Conservation (phyloP, 2,329 filamentous ascomycete genomes). For the Xylaria sp. region DNA sequence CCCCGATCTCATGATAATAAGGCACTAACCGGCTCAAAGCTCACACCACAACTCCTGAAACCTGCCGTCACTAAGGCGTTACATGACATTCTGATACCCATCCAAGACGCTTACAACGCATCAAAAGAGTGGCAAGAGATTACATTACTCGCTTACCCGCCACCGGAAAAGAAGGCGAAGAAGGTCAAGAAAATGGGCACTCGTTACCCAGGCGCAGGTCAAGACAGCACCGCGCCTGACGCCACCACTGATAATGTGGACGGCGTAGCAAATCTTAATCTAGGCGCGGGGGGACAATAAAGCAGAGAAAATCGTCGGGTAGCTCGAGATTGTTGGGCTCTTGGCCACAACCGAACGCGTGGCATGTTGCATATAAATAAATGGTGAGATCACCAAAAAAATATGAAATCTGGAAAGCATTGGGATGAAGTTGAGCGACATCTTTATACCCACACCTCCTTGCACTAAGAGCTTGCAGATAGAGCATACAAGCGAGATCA, state of each 20-base stretch:
- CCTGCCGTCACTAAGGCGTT: constrained; percentile 81
- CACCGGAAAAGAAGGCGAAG: constrained; percentile 73
- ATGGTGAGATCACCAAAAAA: background rate
- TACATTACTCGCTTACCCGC: constrained; percentile 83
- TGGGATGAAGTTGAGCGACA: constrained; percentile 23
- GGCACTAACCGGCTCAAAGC: constrained; percentile 52
- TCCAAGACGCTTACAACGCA: constrained; percentile 76
- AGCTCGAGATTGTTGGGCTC: background rate
- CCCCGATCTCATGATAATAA: background rate
- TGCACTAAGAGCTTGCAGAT: constrained; percentile 1
- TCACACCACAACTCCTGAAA: constrained; percentile 90
- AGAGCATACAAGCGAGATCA: constrained; percentile 8
- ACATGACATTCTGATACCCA: constrained; percentile 77
- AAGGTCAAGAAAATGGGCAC: constrained; percentile 80
- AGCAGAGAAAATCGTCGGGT: background rate
- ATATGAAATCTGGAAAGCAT: constrained; percentile 5
- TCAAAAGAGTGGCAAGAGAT: constrained; percentile 84
- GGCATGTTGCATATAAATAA: constrained; percentile 3
- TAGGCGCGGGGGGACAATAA: constrained; percentile 24
- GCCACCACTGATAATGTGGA: constrained; percentile 9
- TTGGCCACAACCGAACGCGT: background rate
- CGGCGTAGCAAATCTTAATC: constrained; percentile 25
- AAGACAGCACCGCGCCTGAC: constrained; percentile 7
- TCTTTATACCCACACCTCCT: constrained; percentile 25
- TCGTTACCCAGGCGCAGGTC: constrained; percentile 35